Evolutionary conservation across 257 asterid species (phyloP), one percentile per base, ranked within the genome.

Genomic region (Ilex asprella): DNA sequence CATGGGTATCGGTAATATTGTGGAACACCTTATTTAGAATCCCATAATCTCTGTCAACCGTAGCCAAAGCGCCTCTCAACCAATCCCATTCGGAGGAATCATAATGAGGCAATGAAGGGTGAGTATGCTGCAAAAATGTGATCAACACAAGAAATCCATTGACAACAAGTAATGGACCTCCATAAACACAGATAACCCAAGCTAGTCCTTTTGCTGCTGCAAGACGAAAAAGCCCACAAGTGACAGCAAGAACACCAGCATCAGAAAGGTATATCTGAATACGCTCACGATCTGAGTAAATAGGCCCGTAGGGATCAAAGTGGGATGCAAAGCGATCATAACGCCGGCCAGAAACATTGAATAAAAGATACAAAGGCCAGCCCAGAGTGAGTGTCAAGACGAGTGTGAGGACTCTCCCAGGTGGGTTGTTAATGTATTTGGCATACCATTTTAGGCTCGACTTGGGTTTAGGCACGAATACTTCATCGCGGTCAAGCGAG

Each of bases 81-180:
- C 96, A 88, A 5, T 88, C 96, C 95, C 96, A 88, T 71, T 86
- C 96, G 0, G 89, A 75, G 9, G 96, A 79, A 58, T 88, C 90
- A 6, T 88, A 88, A 35, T 88, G 96, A 11, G 95, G 96, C 68
- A 88, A 60, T 0, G 95, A 39, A 2, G 93, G 84, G 76, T 88
- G 96, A 14, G 96, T 88, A 66, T 86, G 96, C 79, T 86, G 95
- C 86, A 88, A 67, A 63, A 61, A 88, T 0, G 96, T 88, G 66
- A 88, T 88, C 82, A 88, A 62, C 10, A 88, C 95, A 2, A 88
- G 95, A 71, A 86, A 88, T 1, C 86, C 95, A 0, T 88, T 88
- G 30, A 88, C 95, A 51, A 88, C 71, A 1, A 88, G 77, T 68
- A 88, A 64, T 3, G 96, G 95, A 59, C 55, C 72, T 6, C 90